These are phyloP conservation scores for Diaporthe sp. DNA, from an alignment of 2,329 filamentous ascomycete genomes.

Conservation along the genomic window DNA sequence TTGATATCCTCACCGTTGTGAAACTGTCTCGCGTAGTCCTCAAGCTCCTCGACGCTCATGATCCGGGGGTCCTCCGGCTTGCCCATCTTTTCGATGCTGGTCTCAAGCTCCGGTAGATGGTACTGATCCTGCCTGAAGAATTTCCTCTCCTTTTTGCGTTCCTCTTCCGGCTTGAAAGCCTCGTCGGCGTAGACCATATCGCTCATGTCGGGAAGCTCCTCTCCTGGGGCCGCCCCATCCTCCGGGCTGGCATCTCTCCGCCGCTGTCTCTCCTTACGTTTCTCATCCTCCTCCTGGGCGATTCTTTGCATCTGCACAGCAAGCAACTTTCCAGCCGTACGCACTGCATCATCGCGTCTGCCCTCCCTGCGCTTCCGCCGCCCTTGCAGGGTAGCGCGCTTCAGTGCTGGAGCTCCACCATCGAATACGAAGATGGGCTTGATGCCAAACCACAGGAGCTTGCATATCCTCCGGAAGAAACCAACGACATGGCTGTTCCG, in stretches of 20 bases:
- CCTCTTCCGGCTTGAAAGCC: conserved; percentile 81
- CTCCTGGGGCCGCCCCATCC: conserved; percentile 62
- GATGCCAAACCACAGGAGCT: conserved; percentile 95
- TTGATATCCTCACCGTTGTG: conserved; percentile 92
- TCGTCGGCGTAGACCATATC: conserved; percentile 93
- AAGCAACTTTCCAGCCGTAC: conserved; percentile 91
- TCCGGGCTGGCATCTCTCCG: conserved; percentile 57
- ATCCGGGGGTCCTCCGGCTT: conserved; percentile 92
- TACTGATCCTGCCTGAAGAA: conserved; percentile 96
- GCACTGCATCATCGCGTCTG: conserved; percentile 89
- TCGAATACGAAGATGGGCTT: conserved; percentile 98
- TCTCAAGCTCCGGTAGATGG: conserved; percentile 88
- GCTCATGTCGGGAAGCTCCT: conserved; percentile 74
- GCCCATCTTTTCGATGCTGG: conserved; percentile 86
- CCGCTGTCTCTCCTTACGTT: conserved; percentile 72
- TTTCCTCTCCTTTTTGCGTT: conserved; percentile 78
- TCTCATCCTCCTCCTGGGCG: conserved; percentile 86
- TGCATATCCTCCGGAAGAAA: conserved; percentile 98
- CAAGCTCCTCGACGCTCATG: conserved; percentile 94
- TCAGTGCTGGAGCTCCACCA: conserved; percentile 90
- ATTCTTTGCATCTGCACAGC: conserved; percentile 93
- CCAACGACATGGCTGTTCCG: conserved; percentile 97
- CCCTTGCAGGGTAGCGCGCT: conserved; percentile 87
- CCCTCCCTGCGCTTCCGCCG: conserved; percentile 87
- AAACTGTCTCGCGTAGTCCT: conserved; percentile 94